Conservation (phyloP, 345 rosid species). For the Populus nigra region DNA sequence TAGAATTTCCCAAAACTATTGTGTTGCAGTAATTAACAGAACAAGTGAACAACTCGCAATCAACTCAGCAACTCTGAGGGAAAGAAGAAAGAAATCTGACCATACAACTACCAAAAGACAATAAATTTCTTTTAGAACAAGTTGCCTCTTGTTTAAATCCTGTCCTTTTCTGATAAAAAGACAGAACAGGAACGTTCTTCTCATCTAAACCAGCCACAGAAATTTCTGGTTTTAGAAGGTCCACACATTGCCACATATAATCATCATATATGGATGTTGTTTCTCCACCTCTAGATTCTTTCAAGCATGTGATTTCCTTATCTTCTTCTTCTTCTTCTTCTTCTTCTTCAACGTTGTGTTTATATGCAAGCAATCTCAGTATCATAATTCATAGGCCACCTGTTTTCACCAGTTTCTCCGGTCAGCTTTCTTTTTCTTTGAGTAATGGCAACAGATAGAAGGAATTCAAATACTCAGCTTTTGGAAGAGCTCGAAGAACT, state of each 20-base stretch:
- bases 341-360: background rate
- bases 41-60: background rate
- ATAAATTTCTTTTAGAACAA: conserved; percentile 19
- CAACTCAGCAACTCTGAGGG: background rate
- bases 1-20: background rate
- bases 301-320: conserved; percentile 11
- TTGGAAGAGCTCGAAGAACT: conserved; percentile 80
- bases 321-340: conserved; percentile 20
- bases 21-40: background rate
- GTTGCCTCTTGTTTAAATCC: conserved; percentile 8
- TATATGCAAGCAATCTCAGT: background rate
- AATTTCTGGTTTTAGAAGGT: conserved; percentile 16
- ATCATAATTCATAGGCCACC: background rate
- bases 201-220: conserved; percentile 35
- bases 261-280: background rate
- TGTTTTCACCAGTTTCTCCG: background rate
- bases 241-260: conserved; percentile 16
- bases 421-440: background rate
- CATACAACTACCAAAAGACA: conserved; percentile 4
- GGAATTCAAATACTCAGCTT: conserved; percentile 67
- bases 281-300: conserved; percentile 13
- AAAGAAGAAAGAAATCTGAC: background rate
- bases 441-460: conserved; percentile 51
- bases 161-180: conserved; percentile 6
- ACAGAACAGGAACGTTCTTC: conserved; percentile 15